phyloP scores from a whole-genome alignment of 805 yeast species.

The Aciculoconidium aculeatum region DNA sequence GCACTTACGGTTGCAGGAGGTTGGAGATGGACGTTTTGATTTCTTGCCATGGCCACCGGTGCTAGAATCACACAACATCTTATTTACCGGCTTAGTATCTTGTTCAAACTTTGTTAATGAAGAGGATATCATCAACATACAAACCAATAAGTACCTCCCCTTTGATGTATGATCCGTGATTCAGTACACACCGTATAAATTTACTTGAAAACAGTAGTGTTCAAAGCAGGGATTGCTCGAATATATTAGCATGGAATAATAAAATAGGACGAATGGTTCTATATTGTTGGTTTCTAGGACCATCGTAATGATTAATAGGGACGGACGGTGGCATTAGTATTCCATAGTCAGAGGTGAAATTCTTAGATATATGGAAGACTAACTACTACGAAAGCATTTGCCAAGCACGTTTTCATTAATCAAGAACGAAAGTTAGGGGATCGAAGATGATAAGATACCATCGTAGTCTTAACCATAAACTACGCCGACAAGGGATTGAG shows the following conservation, averaged over 20 bases:
- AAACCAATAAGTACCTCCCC: no score
- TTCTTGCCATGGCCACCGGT: slow-evolving; percentile 38
- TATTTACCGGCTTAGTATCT: no score
- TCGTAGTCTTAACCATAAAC: slow-evolving; percentile 36
- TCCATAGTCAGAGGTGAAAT: slow-evolving; percentile 42
- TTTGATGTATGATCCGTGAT: no score
- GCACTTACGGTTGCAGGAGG: slow-evolving; percentile 38
- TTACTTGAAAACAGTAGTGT: no score
- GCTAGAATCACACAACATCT: no score
- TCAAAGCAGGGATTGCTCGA: slow-evolving; percentile 42
- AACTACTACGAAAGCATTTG: slow-evolving; percentile 44
- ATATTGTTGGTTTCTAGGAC: slow-evolving; percentile 42
- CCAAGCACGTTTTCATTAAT: slow-evolving; percentile 44
- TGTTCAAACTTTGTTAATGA: no score
- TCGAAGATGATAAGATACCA: slow-evolving; percentile 45
- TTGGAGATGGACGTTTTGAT: slow-evolving; percentile 56
- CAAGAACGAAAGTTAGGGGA: slow-evolving; percentile 45
- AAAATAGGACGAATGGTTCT: slow-evolving; percentile 43
- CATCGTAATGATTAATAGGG: slow-evolving; percentile 42
- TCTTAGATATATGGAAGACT: slow-evolving; percentile 42
- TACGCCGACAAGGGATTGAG: slow-evolving; percentile 44
- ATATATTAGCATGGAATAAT: slow-evolving; percentile 39
- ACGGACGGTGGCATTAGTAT: slow-evolving; percentile 37
- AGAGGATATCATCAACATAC: no score
- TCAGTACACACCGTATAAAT: no score